Base-by-base conservation (phyloP, 768 basidiomycete species). In the Porphyrellus cyaneotinctus region DNA sequence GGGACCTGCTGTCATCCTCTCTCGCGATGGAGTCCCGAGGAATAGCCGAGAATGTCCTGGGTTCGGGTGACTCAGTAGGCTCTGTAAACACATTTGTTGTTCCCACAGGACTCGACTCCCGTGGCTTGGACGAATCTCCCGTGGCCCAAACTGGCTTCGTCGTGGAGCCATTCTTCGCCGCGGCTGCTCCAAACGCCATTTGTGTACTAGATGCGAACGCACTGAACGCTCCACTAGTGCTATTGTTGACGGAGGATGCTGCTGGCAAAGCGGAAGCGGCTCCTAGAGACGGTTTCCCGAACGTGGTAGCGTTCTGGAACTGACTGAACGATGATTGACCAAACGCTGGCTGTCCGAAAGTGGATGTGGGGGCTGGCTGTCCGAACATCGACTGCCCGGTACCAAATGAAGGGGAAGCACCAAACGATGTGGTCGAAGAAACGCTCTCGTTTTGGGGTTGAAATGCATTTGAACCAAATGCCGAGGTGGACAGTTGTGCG, bases 311-410 rank as follows among this genome's bases (percentile, higher is more conserved):
- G 12, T 43, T 43, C 33, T 56, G 51, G 7, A 58, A 37, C 28
- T 68, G 61, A 37, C 63, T 63, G 39, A 71, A 65, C 2, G 64
- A 59, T 18, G 74, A 55, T 43, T 73, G 69, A 2, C 74, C 73
- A 54, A 79, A 78, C 4, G 70, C 56, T 9, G 74, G 53, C 37
- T 72, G 70, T 2, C 74, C 75, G 54, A 76, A 78, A 7, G 58
- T 52, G 33, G 69, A 53, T 23, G 58, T 35, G 33, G 53, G 36
- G 38, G 51, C 11, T 13, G 23, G 15, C 51, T 72, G 67, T 15
- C 67, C 64, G 46, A 75, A 75, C 12, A 60, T 54, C 5, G 76
- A 54, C 53, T 71, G 72, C 3, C 67, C 71, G 2, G 44, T 33
- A 44, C 58, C 44, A n/a, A 75, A 77, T 2, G 63, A 58, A 22